These are phyloP conservation scores for Waltiozyma sp. DNA, from an alignment of 1,139 yeast species.

Conservation along the genomic window DNA sequence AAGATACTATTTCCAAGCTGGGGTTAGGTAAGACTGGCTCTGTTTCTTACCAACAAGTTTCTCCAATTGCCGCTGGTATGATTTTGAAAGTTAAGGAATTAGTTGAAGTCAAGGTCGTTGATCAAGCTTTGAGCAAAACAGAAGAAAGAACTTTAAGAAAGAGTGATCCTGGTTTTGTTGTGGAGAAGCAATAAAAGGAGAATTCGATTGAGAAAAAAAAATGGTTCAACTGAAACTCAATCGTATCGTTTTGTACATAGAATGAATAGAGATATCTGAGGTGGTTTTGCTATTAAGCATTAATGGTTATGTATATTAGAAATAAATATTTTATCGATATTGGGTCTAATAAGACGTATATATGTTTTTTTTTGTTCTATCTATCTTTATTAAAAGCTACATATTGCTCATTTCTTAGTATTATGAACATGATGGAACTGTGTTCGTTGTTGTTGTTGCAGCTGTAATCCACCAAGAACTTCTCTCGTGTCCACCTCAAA, in stretches of 20 bases:
- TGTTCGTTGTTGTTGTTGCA: too few species aligned
- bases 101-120: slow-evolving; percentile 73
- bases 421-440: too few species aligned
- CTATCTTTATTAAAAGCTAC: too few species aligned
- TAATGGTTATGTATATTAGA: neutral
- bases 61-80: slow-evolving; percentile 79
- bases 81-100: slow-evolving; percentile 77
- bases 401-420: neutral
- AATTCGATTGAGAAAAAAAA: neutral
- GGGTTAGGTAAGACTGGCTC: slow-evolving; percentile 73
- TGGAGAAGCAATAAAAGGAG: slow-evolving; percentile 22
- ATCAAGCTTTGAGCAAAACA: slow-evolving; percentile 34
- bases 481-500: neutral
- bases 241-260: neutral
- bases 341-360: too few species aligned
- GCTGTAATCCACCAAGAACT: neutral
- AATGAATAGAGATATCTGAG: neutral
- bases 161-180: slow-evolving; percentile 50
- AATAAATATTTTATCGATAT: too few species aligned
- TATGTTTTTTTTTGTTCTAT: too few species aligned
- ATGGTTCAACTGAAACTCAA: too few species aligned
- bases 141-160: slow-evolving; percentile 49
- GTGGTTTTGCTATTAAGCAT: neutral
- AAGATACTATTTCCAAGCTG: slow-evolving; percentile 55
- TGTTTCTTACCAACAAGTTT: slow-evolving; percentile 60